Evolutionary conservation across 495 filamentous ascomycete genomes (phyloP), one percentile per base, ranked within the genome.

Genomic region (Penicillium psychrofluorescens): DNA sequence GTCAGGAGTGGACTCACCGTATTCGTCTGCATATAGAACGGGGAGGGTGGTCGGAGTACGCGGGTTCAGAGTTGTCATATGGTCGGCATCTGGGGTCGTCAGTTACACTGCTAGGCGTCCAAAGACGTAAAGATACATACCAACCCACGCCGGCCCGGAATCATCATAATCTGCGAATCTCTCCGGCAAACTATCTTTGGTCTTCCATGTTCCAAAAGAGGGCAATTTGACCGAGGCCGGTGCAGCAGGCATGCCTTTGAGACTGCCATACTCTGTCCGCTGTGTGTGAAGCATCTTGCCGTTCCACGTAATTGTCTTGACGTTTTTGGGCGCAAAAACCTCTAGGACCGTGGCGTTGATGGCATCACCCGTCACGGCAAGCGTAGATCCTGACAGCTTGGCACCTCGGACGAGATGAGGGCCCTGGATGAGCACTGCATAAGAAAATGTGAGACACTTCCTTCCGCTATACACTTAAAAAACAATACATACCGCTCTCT

Each of bases 161-260:
- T 88, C 85, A 49, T 82, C 73, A 50, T 87, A 89, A 22, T 48
- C 50, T 7, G 64, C 41, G 22, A 70, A 54, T 10, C 84, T 70
- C 56, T 89, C 86, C 0, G 85, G 85, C 2, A 90, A 74, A 40
- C 77, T 76, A 65, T 90, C 78, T 34, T 81, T 60, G 35, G 73
- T 74, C 51, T 77, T 82, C 85, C 86, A 90, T 0, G 68, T 54
- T 13, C 58, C 59, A 8, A 88, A 65, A 11, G 68, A 40, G 0
- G 84, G 83, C 7, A 87, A 35, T 6, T 45, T 57, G 34, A 84
- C 40, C 4, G 65, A 48, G 1, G 61, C 43, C 0, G 56, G 58
- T 49, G 71, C 77, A 12, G 59, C 50, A 8, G 83, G 49, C 1
- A 50, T 71, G 4, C 70, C 70, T 8, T 72, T 63, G 41, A 76